Evolutionary conservation across 768 basidiomycete genomes (phyloP).

Genomic region (Kwoniella sp.): DNA sequence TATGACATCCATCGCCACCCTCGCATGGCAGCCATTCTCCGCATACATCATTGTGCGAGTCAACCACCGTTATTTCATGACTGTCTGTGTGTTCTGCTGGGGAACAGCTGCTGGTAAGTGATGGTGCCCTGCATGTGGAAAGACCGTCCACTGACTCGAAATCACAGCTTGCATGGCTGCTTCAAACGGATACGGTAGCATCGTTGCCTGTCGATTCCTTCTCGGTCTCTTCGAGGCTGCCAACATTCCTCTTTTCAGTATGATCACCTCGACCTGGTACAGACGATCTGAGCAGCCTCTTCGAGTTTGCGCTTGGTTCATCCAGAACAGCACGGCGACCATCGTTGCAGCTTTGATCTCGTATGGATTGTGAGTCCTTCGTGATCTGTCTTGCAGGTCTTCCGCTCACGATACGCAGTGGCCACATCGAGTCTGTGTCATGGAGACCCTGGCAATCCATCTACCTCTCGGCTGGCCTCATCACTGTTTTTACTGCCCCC

Average conservation of each 20-base stretch:
- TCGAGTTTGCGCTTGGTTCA: conserved; percentile 34
- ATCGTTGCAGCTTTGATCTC: conserved; percentile 37
- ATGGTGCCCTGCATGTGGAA: not conserved
- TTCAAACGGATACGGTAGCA: conserved; percentile 15
- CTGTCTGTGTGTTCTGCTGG: conserved; percentile 25
- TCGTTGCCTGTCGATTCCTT: conserved; percentile 42
- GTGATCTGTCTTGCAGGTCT: not conserved
- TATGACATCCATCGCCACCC: conserved; percentile 26
- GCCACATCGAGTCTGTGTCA: conserved; percentile 24
- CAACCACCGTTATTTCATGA: conserved; percentile 41
- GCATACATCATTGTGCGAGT: conserved; percentile 48
- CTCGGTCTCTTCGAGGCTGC: conserved; percentile 51
- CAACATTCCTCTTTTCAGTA: conserved; percentile 30
- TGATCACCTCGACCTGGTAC: conserved; percentile 35
- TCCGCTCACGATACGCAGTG: conserved; percentile 10
- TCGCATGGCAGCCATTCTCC: conserved; percentile 43
- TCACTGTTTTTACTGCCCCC: conserved; percentile 34
- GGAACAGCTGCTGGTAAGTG: conserved; percentile 1
- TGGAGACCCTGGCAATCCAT: conserved; percentile 37
- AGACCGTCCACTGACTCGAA: not conserved
- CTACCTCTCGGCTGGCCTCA: conserved; percentile 36
- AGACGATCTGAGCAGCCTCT: conserved; percentile 30
- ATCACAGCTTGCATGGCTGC: conserved; percentile 19
- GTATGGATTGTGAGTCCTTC: conserved; percentile 25
- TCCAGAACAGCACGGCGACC: conserved; percentile 39